phyloP scores from a whole-genome alignment of 2,329 filamentous ascomycete species.

The Pseudogymnoascus sp. region DNA sequence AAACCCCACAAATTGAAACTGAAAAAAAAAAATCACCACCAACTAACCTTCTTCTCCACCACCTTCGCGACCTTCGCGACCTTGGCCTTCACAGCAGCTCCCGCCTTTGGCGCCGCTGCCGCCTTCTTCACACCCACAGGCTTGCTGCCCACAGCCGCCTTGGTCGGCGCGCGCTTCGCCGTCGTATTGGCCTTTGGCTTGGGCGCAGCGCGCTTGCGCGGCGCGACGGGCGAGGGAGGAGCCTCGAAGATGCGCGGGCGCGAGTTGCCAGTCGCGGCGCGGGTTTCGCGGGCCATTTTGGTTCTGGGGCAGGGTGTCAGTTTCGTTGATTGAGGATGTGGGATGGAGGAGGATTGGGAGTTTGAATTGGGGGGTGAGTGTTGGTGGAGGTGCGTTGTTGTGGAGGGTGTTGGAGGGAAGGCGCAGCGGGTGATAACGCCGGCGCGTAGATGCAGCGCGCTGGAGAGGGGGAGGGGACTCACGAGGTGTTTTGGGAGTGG shows the following conservation, averaged over 20 bases:
- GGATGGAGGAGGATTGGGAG: background rate
- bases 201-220: background rate
- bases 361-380: background rate
- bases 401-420: background rate
- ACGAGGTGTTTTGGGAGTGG: background rate
- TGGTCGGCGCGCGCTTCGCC: background rate
- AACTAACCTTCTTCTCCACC: background rate
- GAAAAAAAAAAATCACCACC: background rate
- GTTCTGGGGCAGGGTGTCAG: background rate
- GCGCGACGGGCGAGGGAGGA: background rate
- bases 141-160: constrained; percentile 12
- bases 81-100: background rate
- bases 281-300: constrained; percentile 12
- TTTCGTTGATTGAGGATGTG: background rate
- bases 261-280: constrained; percentile 12
- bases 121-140: background rate
- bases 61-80: background rate
- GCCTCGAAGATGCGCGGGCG: constrained; percentile 11
- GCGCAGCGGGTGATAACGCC: background rate
- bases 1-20: background rate
- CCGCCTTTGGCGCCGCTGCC: background rate
- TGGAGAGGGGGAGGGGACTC: background rate
- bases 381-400: background rate
- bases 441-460: background rate
- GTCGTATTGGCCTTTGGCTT: constrained; percentile 1